Base-by-base conservation (phyloP, 768 basidiomycete genomes). In the Auriscalpium vulgare region DNA sequence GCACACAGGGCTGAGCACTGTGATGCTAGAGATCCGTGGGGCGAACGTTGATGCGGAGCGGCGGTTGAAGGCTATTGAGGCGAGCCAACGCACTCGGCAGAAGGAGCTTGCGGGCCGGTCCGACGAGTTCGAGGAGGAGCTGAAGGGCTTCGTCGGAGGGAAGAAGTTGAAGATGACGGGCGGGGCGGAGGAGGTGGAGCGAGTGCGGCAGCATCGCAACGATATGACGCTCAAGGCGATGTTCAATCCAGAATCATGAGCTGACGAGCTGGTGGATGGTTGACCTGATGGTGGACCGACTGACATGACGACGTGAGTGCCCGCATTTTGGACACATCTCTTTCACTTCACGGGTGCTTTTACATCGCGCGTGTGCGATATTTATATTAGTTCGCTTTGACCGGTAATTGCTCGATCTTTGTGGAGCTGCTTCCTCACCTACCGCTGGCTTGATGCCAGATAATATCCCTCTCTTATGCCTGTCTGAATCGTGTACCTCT, bases 121-220 rank as follows among this genome's bases (percentile, higher is more conserved):
- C 46, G 92, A 97, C 68, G 92, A 91, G 62, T 84, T 97, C 70
- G 82, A 91, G 62, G 75, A 78, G 13, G 95, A 98, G 74, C 67
- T 99, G 62, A 70, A 73, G 47, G 91, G 88, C 4, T 97, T 98
- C 70, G 94, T 99, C 52, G 78, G 74, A 4, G 82, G 84, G 58
- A 89, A 88, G 77, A 94, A 88, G 74, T 72, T 99, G 68, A 91
- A 84, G 77, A 87, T 93, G 89, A 99, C 95, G 16, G 95, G 95
- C 29, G 95, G 93, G 13, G 88, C 91, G 21, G 91, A 95, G 69
- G 92, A 95, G 73, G 80, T 75, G 21, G 95, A 99, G 73, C 78
- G 95, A 55, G 78, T 95, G 62, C 76, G 95, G 63, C 88, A 93
- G 76, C 83, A 82, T 67, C 77, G 84, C 69, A 91, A 89, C 66